Conservation (phyloP, 2,329 filamentous ascomycete species). For the Trichoderma semiorbis region DNA sequence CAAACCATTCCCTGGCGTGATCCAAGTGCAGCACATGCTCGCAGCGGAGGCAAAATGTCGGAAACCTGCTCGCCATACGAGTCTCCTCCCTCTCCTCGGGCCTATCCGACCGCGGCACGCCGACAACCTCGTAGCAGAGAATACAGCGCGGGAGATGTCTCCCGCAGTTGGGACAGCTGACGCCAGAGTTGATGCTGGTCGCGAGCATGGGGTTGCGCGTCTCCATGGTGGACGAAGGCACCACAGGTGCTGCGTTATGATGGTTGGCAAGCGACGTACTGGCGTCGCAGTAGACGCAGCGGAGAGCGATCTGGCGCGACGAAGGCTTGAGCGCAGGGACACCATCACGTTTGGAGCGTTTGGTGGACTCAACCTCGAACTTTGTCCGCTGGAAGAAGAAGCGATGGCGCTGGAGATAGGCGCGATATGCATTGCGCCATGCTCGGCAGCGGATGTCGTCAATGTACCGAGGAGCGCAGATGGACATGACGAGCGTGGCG, state of each 20-base stretch:
- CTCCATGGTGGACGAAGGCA: slow-evolving; percentile 31
- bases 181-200: slow-evolving; percentile 56
- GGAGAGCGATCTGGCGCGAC: slow-evolving; percentile 67
- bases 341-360: slow-evolving; percentile 63
- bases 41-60: slow-evolving; percentile 66
- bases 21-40: slow-evolving; percentile 67
- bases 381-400: slow-evolving; percentile 71
- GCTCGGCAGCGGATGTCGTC: slow-evolving; percentile 71
- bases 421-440: slow-evolving; percentile 70
- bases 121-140: slow-evolving; percentile 64
- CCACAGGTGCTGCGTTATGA: slow-evolving; percentile 23
- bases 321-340: slow-evolving; percentile 60
- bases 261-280: slow-evolving; percentile 50
- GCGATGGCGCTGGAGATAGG: slow-evolving; percentile 69
- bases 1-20: slow-evolving; percentile 65
- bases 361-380: slow-evolving; percentile 74
- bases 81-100: slow-evolving; percentile 51
- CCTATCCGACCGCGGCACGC: slow-evolving; percentile 58
- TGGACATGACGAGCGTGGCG: slow-evolving; percentile 69
- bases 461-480: slow-evolving; percentile 72
- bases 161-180: slow-evolving; percentile 65
- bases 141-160: slow-evolving; percentile 65
- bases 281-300: slow-evolving; percentile 73
- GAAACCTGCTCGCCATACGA: slow-evolving; percentile 54
- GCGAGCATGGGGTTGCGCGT: slow-evolving; percentile 55